These are phyloP conservation scores for Barnettozyma siamensis DNA, from an alignment of 805 yeast genomes.

Conservation along the genomic window DNA sequence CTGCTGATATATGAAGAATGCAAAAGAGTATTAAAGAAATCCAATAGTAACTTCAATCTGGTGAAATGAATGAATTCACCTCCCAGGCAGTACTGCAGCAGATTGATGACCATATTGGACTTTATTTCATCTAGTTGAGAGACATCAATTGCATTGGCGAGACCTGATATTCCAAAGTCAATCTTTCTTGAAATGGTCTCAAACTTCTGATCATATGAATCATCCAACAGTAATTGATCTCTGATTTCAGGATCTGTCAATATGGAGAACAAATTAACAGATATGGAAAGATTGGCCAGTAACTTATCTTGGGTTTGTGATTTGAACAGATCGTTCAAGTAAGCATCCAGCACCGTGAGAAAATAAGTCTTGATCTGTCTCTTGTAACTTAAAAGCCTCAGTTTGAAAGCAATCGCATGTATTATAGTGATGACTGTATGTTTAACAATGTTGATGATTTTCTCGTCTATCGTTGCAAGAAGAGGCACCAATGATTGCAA, in stretches of 20 bases:
- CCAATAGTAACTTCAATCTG: slow-evolving; percentile 12
- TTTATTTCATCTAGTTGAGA: slow-evolving; percentile 14
- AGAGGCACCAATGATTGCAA: slow-evolving; percentile 17
- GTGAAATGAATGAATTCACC: slow-evolving; percentile 13
- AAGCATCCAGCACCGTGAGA: slow-evolving; percentile 11
- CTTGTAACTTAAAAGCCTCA: slow-evolving; percentile 18
- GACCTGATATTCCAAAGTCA: slow-evolving; percentile 14
- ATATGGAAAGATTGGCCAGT: slow-evolving; percentile 11
- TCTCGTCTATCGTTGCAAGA: slow-evolving; percentile 12
- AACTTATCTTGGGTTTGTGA: slow-evolving; percentile 11
- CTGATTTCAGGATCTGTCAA: slow-evolving; percentile 20
- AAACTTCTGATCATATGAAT: slow-evolving; percentile 19
- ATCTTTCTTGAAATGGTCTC: slow-evolving; percentile 22
- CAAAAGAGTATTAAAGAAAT: slow-evolving; percentile 9
- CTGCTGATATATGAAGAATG: slow-evolving; percentile 4
- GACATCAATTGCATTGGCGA: slow-evolving; percentile 3
- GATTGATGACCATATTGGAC: slow-evolving; percentile 18
- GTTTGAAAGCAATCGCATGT: slow-evolving; percentile 16
- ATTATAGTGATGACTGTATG: slow-evolving; percentile 18
- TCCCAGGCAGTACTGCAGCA: slow-evolving; percentile 14
- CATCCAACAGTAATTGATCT: slow-evolving; percentile 17
- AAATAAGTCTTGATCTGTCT: slow-evolving; percentile 14
- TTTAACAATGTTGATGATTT: slow-evolving; percentile 15
- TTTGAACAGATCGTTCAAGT: slow-evolving; percentile 13
- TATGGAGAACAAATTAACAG: slow-evolving; percentile 19